These are phyloP conservation scores for Trichosporon ovoides DNA, from an alignment of 1,284 basidiomycete species.

Conservation along the genomic window DNA sequence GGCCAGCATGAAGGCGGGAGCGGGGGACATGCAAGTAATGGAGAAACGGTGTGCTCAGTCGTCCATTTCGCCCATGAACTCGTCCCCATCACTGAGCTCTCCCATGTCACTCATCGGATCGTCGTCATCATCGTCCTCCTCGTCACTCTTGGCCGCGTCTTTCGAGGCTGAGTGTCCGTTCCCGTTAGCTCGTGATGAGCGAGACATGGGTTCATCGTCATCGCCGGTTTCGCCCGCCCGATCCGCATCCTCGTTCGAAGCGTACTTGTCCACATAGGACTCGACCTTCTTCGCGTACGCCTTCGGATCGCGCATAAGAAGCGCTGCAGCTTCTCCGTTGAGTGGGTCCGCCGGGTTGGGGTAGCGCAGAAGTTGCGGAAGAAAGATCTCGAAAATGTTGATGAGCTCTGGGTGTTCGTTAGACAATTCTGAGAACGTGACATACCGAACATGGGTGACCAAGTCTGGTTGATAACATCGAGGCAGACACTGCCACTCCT, in stretches of 20 bases:
- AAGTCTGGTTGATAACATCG: constrained; percentile 96
- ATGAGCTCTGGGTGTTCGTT: constrained; percentile 72
- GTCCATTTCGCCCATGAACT: constrained; percentile 47
- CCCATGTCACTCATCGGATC: constrained; percentile 90
- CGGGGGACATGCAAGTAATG: background rate
- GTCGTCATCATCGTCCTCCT: constrained; percentile 61
- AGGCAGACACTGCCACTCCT: constrained; percentile 92
- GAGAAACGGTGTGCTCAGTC: constrained; percentile 18
- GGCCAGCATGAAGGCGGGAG: background rate
- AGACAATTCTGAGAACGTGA: constrained; percentile 20
- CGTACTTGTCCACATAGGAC: constrained; percentile 52
- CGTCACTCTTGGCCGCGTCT: constrained; percentile 36
- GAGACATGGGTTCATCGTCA: constrained; percentile 37
- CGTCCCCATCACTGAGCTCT: constrained; percentile 71
- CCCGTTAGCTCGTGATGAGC: constrained; percentile 49
- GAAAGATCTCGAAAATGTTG: constrained; percentile 98
- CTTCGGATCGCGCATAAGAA: constrained; percentile 94
- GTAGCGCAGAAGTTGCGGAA: constrained; percentile 93
- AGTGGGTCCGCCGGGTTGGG: constrained; percentile 97
- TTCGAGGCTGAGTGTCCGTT: constrained; percentile 34
- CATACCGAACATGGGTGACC: constrained; percentile 97
- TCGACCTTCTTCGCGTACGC: constrained; percentile 89
- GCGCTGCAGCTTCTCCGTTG: constrained; percentile 95
- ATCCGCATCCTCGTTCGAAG: constrained; percentile 48
- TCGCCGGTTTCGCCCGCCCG: constrained; percentile 44